Conservation (phyloP, 106 monocot genomes). For the Hemerocallis citrina region DNA sequence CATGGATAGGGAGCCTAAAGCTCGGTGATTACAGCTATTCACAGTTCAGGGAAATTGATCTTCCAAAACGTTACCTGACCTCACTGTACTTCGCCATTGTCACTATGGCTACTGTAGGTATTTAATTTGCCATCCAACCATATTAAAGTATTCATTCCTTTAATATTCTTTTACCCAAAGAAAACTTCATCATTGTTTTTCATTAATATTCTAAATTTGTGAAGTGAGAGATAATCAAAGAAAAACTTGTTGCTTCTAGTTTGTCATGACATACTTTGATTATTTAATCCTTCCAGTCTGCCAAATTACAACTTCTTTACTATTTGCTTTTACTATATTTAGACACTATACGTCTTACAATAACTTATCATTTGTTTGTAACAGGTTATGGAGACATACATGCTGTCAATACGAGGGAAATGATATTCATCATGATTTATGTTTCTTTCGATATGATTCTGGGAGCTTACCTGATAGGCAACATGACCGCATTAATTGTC, state of each 20-base stretch:
- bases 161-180: neutral
- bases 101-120: slow-evolving; percentile 95
- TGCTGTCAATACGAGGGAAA: slow-evolving; percentile 86
- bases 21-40: slow-evolving; percentile 66
- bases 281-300: no score
- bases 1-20: slow-evolving; percentile 90
- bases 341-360: no score
- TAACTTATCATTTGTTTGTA: neutral
- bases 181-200: no score
- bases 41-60: slow-evolving; percentile 73
- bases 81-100: slow-evolving; percentile 91
- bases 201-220: no score
- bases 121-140: neutral
- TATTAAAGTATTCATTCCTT: neutral
- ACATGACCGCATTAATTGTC: slow-evolving; percentile 93
- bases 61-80: slow-evolving; percentile 63
- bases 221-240: no score
- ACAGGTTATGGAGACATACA: slow-evolving; percentile 97
- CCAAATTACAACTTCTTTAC: no score
- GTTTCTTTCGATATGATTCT: slow-evolving; percentile 97
- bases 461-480: slow-evolving; percentile 89
- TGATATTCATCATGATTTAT: slow-evolving; percentile 90
- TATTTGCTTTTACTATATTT: no score
- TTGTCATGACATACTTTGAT: no score
- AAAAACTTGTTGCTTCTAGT: no score